phyloP scores from a whole-genome alignment of 1,139 yeast genomes.

The Suhomyces kunorum region DNA sequence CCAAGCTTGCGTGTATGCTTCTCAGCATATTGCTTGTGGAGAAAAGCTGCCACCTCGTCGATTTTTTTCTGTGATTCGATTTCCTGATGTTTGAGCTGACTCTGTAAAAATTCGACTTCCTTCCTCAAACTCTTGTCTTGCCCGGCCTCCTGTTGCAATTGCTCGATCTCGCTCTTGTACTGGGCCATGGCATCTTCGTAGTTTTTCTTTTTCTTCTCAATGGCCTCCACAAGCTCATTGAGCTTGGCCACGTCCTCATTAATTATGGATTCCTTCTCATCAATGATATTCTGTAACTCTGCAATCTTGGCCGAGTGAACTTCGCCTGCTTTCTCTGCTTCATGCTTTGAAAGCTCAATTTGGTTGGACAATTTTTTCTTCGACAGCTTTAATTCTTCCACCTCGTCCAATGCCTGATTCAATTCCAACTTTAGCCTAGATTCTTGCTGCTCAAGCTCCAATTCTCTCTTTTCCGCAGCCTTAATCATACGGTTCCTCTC shows the following conservation, averaged over 20 bases:
- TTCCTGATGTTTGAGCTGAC: constrained; percentile 20
- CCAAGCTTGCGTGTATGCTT: constrained; percentile 23
- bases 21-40: constrained; percentile 28
- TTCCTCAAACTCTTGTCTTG: constrained; percentile 12
- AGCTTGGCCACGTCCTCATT: constrained; percentile 25
- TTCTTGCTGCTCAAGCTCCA: constrained; percentile 6
- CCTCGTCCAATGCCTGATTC: constrained; percentile 10
- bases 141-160: constrained; percentile 15
- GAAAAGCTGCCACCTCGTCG: constrained; percentile 26
- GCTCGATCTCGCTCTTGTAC: constrained; percentile 17
- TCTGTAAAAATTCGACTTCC: constrained; percentile 17
- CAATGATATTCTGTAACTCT: constrained; percentile 14
- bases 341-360: constrained; percentile 16
- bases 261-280: constrained; percentile 25
- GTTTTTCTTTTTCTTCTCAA: constrained; percentile 17
- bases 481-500: constrained; percentile 18
- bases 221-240: constrained; percentile 22
- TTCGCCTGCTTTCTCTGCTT: constrained; percentile 9
- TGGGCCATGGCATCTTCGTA: constrained; percentile 16
- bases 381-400: constrained; percentile 10
- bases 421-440: constrained; percentile 6
- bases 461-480: constrained; percentile 12
- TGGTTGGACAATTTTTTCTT: constrained; percentile 14
- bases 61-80: constrained; percentile 23
- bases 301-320: constrained; percentile 3